Evolutionary conservation across 495 filamentous ascomycete species (phyloP).

Genomic region (Tuber magnatum): DNA sequence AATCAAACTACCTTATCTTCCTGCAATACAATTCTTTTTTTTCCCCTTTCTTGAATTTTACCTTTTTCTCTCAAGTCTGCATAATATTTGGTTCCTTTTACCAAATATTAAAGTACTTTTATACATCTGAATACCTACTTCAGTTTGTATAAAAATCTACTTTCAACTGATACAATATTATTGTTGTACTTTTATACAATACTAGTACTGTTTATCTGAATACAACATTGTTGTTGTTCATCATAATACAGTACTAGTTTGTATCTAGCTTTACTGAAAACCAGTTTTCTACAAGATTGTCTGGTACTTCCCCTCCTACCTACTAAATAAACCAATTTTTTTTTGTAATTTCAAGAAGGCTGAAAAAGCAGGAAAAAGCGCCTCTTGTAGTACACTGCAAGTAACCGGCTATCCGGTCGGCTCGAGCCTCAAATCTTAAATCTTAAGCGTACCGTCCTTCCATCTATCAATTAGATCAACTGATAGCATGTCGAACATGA

Average conservation of each 20-base stretch:
- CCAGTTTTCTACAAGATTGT: not conserved
- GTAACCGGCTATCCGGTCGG: not conserved
- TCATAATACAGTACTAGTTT: not conserved
- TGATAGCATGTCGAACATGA: not conserved
- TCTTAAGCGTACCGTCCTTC: not conserved
- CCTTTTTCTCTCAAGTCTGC: too few relatives aligned
- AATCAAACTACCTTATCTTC: too few relatives aligned
- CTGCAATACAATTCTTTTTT: not conserved
- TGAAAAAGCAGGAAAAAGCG: not conserved
- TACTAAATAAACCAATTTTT: not conserved
- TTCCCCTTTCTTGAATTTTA: not conserved
- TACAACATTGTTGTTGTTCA: not conserved
- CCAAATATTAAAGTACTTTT: not conserved
- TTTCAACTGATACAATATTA: not conserved
- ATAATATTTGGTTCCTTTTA: not conserved
- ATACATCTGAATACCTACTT: not conserved
- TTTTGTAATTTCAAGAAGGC: not conserved
- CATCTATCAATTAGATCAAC: not conserved
- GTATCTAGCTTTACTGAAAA: not conserved
- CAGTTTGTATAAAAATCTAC: not conserved
- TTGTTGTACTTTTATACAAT: not conserved
- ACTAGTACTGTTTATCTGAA: not conserved
- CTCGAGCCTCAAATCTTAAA: not conserved
- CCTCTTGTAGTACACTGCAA: not conserved
- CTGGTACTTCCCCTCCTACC: not conserved